phyloP scores from a whole-genome alignment of 805 yeast species.

The Monosporozyma yasuniensis region DNA sequence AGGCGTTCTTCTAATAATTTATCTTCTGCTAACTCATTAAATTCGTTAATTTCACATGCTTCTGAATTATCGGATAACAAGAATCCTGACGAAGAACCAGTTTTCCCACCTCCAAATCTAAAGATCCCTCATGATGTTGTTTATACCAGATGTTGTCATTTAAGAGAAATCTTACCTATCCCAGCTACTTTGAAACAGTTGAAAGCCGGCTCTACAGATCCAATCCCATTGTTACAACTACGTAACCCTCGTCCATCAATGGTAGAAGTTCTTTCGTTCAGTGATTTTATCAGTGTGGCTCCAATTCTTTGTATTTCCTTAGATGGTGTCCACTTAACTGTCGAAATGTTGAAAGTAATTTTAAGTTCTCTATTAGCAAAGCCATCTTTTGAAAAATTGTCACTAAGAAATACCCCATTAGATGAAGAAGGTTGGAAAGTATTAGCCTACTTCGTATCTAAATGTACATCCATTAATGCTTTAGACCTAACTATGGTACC shows the following conservation, averaged over 20 bases:
- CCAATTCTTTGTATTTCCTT: slow-evolving; percentile 70
- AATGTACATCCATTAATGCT: slow-evolving; percentile 47
- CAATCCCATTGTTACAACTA: slow-evolving; percentile 66
- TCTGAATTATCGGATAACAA: slow-evolving; percentile 2
- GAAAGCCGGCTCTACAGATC: slow-evolving; percentile 65
- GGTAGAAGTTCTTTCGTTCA: slow-evolving; percentile 77
- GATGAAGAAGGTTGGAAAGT: slow-evolving; percentile 73
- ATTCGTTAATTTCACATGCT: slow-evolving; percentile 12
- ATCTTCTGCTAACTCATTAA: slow-evolving; percentile 13
- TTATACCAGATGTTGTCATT: slow-evolving; percentile 87
- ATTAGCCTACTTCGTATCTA: slow-evolving; percentile 66
- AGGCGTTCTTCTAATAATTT: slow-evolving; percentile 27
- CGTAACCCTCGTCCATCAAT: slow-evolving; percentile 82
- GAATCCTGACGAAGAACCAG: slow-evolving; percentile 16
- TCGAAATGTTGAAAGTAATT: slow-evolving; percentile 65
- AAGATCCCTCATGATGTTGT: slow-evolving; percentile 52
- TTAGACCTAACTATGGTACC: slow-evolving; percentile 53
- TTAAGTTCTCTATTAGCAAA: slow-evolving; percentile 58
- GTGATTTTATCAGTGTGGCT: slow-evolving; percentile 80
- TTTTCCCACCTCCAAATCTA: slow-evolving; percentile 24
- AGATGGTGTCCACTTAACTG: slow-evolving; percentile 69
- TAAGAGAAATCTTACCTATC: slow-evolving; percentile 84
- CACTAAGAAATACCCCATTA: slow-evolving; percentile 71
- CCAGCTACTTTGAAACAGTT: slow-evolving; percentile 82
- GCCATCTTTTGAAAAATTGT: slow-evolving; percentile 57